Evolutionary conservation across 495 filamentous ascomycete species (phyloP).

Genomic region (Penicillium dipodomyicola): DNA sequence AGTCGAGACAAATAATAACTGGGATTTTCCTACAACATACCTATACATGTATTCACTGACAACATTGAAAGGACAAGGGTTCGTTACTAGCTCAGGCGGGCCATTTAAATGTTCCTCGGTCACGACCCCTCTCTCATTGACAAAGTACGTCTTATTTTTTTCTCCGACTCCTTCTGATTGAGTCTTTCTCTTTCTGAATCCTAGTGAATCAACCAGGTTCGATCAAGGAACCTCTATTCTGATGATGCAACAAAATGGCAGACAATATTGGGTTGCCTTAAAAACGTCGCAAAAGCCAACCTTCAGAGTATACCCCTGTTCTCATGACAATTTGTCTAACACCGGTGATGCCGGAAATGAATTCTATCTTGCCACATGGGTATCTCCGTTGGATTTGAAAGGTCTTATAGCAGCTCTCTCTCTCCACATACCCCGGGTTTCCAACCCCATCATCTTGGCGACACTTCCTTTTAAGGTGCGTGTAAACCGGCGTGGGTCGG

Average conservation of each 20-base stretch:
- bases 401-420: not conserved
- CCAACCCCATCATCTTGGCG: not conserved
- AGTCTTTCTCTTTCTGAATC: not conserved
- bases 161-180: not conserved
- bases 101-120: not conserved
- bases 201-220: not conserved
- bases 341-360: not conserved
- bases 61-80: not conserved
- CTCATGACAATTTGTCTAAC: not conserved
- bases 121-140: not conserved
- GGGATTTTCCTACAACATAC: no score
- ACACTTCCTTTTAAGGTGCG: constrained; percentile 9
- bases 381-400: not conserved
- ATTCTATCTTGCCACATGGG: not conserved
- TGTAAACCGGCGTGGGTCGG: constrained; percentile 8
- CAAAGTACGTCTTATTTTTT: not conserved
- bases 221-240: not conserved
- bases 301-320: not conserved
- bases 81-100: not conserved
- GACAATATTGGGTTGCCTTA: not conserved
- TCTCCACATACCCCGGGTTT: not conserved
- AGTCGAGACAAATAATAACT: not conserved
- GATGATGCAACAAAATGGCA: not conserved
- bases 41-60: no score
- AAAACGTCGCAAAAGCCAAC: not conserved